Percentiles rank a stretch among this genome's conserved stretches.
phyloP scores from a whole-genome alignment of 805 yeast genomes.

The Ogataea nitratoaversa region DNA sequence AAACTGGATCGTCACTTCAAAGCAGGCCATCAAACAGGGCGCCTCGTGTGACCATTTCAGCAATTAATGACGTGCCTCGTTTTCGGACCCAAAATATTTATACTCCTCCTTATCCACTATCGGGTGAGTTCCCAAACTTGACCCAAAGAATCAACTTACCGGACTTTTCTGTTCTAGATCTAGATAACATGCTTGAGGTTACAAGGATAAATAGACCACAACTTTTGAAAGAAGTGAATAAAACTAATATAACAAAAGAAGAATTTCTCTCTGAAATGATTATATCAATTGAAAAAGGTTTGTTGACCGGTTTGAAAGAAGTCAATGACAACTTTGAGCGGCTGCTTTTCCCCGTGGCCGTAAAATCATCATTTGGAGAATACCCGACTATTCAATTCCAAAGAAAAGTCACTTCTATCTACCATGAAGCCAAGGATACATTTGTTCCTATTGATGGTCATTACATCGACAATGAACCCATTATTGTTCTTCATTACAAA shows the following conservation, averaged over 20 bases:
- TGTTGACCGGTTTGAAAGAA: slow-evolving; percentile 29
- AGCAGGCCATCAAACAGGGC: too few relatives aligned
- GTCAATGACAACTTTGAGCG: slow-evolving; percentile 16
- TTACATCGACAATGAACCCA: slow-evolving; percentile 39
- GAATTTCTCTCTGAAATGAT: slow-evolving; percentile 50
- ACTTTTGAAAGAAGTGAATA: slow-evolving; percentile 31
- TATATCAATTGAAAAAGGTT: slow-evolving; percentile 34
- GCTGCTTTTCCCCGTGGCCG: slow-evolving; percentile 11
- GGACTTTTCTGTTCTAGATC: slow-evolving; percentile 4
- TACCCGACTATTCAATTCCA: slow-evolving; percentile 50
- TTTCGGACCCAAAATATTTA: too few relatives aligned
- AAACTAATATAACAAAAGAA: slow-evolving; percentile 39
- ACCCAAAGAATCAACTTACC: neutral
- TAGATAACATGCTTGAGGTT: slow-evolving; percentile 19
- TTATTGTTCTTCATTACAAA: slow-evolving; percentile 40
- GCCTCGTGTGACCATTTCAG: too few relatives aligned
- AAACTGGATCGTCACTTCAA: too few relatives aligned
- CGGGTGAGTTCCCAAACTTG: neutral
- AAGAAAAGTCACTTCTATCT: slow-evolving; percentile 44
- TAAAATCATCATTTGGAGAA: slow-evolving; percentile 22
- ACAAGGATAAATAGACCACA: slow-evolving; percentile 15
- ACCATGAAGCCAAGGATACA: slow-evolving; percentile 43
- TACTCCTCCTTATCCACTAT: too few relatives aligned
- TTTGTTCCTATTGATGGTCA: slow-evolving; percentile 48
- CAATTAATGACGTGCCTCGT: too few relatives aligned